A percentile compares a stretch with the other conserved stretches of the same genome.
Conservation (phyloP, 108 stramenopile species). For the Seminavis robusta region DNA sequence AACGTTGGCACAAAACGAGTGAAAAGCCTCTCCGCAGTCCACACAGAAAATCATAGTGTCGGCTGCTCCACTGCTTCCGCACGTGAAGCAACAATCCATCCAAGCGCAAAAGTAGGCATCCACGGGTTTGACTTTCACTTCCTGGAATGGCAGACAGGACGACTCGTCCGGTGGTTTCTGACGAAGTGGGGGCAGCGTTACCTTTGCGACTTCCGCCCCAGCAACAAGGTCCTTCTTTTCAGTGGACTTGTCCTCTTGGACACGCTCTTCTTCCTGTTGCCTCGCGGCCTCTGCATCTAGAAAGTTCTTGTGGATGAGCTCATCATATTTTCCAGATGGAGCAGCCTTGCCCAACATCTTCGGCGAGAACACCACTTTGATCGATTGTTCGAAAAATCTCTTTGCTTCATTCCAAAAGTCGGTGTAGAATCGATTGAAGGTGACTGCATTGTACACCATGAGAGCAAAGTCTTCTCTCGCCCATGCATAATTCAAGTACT, state of each 20-base stretch:
- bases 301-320: slow-evolving; percentile 35
- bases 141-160: slow-evolving; percentile 54
- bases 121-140: slow-evolving; percentile 33
- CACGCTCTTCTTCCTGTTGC: slow-evolving; percentile 47
- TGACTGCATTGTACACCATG: slow-evolving; percentile 81
- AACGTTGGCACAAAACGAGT: slow-evolving; percentile 76
- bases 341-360: slow-evolving; percentile 40
- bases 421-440: slow-evolving; percentile 67
- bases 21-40: slow-evolving; percentile 90
- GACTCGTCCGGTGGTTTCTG: slow-evolving; percentile 34
- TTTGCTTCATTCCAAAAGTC: slow-evolving; percentile 65
- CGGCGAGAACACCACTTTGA: slow-evolving; percentile 37
- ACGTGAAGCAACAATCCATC: slow-evolving; percentile 67
- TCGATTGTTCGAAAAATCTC: slow-evolving; percentile 41
- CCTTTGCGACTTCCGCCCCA: slow-evolving; percentile 37
- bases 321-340: slow-evolving; percentile 40
- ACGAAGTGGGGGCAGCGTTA: slow-evolving; percentile 36
- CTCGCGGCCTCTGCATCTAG: slow-evolving; percentile 36
- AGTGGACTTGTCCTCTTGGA: slow-evolving; percentile 48
- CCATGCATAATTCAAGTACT: slow-evolving; percentile 71
- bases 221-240: slow-evolving; percentile 69
- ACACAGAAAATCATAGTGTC: slow-evolving; percentile 82
- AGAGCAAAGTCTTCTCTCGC: slow-evolving; percentile 77
- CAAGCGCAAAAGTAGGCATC: slow-evolving; percentile 53
- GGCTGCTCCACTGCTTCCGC: slow-evolving; percentile 59